These are phyloP conservation scores for Trametes elegans DNA, from an alignment of 768 basidiomycete genomes.

Conservation along the genomic window DNA sequence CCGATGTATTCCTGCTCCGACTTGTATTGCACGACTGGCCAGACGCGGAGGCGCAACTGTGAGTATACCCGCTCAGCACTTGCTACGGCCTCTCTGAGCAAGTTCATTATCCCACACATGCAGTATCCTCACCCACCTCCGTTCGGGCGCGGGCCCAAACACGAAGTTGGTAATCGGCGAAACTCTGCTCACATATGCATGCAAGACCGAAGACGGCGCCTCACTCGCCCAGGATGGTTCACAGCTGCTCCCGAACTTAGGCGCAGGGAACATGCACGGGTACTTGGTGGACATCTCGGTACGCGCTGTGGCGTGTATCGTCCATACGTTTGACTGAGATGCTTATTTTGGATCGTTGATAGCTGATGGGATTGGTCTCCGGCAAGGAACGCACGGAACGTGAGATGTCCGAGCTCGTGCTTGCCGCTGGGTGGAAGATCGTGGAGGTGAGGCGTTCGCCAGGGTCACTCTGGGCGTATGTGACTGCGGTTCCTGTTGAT, in stretches of 20 bases:
- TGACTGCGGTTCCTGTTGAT: too few relatives aligned
- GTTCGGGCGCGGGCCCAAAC: constrained; percentile 8
- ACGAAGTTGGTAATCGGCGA: constrained; percentile 19
- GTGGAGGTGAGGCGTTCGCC: background rate
- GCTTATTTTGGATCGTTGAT: constrained; percentile 31
- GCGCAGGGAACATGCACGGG: constrained; percentile 2
- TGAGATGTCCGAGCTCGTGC: constrained; percentile 52
- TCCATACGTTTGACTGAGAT: background rate
- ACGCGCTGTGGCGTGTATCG: background rate
- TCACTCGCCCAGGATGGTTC: constrained; percentile 6
- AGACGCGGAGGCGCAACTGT: constrained; percentile 11
- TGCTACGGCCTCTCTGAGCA: constrained; percentile 50
- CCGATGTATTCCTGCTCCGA: constrained; percentile 15
- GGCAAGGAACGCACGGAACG: constrained; percentile 66
- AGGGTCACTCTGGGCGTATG: background rate
- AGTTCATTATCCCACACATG: too few relatives aligned
- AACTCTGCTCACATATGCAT: constrained; percentile 13
- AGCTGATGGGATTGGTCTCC: constrained; percentile 71
- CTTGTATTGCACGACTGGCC: constrained; percentile 18
- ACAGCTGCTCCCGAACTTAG: constrained; percentile 14
- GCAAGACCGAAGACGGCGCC: constrained; percentile 2
- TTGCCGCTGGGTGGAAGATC: constrained; percentile 59
- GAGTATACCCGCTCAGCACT: background rate
- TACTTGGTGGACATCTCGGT: constrained; percentile 12
- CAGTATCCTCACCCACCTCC: constrained; percentile 12